phyloP scores from a whole-genome alignment of 164 flowering plant genomes.

The Berberis vulgaris region DNA sequence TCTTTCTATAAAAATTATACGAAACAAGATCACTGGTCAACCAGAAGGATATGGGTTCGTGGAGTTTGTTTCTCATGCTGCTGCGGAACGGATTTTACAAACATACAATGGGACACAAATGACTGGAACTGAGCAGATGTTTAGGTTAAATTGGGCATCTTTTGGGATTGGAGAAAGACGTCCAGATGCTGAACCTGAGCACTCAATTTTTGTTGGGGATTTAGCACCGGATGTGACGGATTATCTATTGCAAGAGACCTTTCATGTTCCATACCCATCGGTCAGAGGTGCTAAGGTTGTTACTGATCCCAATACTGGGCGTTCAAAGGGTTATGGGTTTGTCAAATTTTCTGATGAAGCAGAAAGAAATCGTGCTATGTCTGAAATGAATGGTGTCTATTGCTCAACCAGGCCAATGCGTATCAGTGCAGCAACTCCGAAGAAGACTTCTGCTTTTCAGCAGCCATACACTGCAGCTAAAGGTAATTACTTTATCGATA shows the following conservation, averaged over 20 bases:
- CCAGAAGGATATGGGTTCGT: slow-evolving; percentile 98
- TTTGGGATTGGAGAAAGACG: slow-evolving; percentile 82
- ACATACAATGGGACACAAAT: slow-evolving; percentile 80
- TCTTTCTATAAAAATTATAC: slow-evolving; percentile 75
- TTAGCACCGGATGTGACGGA: slow-evolving; percentile 97
- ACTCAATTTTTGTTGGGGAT: slow-evolving; percentile 97
- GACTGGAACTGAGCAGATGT: slow-evolving; percentile 86
- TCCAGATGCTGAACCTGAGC: slow-evolving; percentile 84
- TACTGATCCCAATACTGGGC: slow-evolving; percentile 85
- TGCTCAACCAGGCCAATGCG: slow-evolving; percentile 98
- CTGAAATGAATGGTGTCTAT: background rate
- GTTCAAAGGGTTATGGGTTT: slow-evolving; percentile 96
- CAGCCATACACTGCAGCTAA: too few species aligned
- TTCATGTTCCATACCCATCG: slow-evolving; percentile 70
- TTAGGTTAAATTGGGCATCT: slow-evolving; percentile 91
- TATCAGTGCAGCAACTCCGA: slow-evolving; percentile 88
- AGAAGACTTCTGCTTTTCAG: slow-evolving; percentile 36
- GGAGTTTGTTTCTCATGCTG: slow-evolving; percentile 33
- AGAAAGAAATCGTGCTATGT: too few species aligned
- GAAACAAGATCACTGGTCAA: slow-evolving; percentile 85
- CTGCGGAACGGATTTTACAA: slow-evolving; percentile 49
- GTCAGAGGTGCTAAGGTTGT: slow-evolving; percentile 99
- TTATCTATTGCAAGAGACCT: slow-evolving; percentile 87
- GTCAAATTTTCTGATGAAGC: slow-evolving; percentile 53
- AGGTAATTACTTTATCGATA: too few species aligned